phyloP scores from a whole-genome alignment of 352 stramenopile species.

The Globisporangium nagaii region DNA sequence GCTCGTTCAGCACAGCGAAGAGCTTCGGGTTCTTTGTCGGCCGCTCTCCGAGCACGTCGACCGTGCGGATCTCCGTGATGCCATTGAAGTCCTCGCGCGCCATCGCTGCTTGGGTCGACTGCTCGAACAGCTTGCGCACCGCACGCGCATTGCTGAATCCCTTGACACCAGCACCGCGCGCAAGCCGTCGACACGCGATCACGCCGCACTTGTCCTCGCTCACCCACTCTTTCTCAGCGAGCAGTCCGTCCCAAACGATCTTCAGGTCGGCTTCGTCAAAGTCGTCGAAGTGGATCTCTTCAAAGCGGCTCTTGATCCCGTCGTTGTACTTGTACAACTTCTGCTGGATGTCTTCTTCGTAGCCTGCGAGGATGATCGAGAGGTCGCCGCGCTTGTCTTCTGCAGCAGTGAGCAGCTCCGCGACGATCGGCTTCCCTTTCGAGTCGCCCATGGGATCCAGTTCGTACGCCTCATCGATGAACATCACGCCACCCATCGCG shows the following conservation, averaged over 20 bases:
- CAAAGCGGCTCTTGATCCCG: conserved; percentile 84
- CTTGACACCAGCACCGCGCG: conserved; percentile 54
- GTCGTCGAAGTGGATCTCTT: conserved; percentile 86
- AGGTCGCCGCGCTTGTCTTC: conserved; percentile 84
- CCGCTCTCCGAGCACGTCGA: conserved; percentile 77
- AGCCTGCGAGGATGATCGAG: conserved; percentile 90
- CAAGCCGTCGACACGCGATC: conserved; percentile 62
- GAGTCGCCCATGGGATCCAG: conserved; percentile 75
- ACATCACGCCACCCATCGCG: conserved; percentile 81
- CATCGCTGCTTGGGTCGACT: conserved; percentile 55
- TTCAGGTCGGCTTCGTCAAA: conserved; percentile 86
- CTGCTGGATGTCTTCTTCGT: conserved; percentile 91
- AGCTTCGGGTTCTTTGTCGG: conserved; percentile 77
- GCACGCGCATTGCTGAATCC: conserved; percentile 86
- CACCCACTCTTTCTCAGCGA: conserved; percentile 38
- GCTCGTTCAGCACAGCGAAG: conserved; percentile 33
- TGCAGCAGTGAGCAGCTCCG: conserved; percentile 81
- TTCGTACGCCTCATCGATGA: conserved; percentile 93
- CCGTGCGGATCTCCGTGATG: conserved; percentile 39
- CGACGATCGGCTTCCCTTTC: conserved; percentile 83
- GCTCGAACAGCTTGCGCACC: conserved; percentile 74
- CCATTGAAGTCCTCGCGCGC: conserved; percentile 60
- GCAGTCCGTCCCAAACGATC: conserved; percentile 57
- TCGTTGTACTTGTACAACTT: conserved; percentile 91
- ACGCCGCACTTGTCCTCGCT: conserved; percentile 41